Evolutionary conservation across 139 green algal genomes (phyloP), one percentile per base, ranked within the genome.

Genomic region (Chlamydomonas incerta): DNA sequence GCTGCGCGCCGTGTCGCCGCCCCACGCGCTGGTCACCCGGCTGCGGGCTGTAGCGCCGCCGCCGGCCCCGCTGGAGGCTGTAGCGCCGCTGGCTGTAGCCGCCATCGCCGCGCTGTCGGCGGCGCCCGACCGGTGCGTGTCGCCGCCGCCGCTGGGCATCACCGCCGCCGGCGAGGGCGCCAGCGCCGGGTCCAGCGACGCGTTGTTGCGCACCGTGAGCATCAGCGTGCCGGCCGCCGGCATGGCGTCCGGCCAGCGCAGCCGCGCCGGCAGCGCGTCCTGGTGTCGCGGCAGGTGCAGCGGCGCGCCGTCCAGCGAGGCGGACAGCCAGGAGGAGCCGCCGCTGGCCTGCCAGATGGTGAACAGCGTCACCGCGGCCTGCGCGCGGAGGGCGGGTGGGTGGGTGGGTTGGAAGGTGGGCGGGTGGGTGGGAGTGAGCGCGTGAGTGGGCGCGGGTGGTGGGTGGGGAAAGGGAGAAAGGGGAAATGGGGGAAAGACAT

Each of bases 281-380:
- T 37, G 60, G 5, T 33, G 34, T 5, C 74, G 74, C 13, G 74
- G 74, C 77, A 83, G 29, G 63, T 74, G 77, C 77, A 83, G 35
- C 15, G 77, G 77, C 77, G 17, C 11, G 63, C 67, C 67, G 77
- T 83, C 35, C 29, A 83, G 77, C 41, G 67, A 60, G 46, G 77
- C 77, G 31, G 41, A 65, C 29, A 83, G n/a, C 77, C 77, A 83
- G 65, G 63, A 67, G 77, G 63, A 74, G 77, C 77, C 77, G 65
- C 63, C 63, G 11, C 63, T 74, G 77, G 77, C 55, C 2, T 74
- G 37, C 63, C 63, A 83, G 20, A 83, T 24, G 2, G 46, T 29
- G 11, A 83, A 46, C 41, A 83, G 65, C 18, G 41, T 52, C 41
- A 46, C 31, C 47, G 77, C 77, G 20, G 62, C 77, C 77, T 83